A percentile compares a stretch with the other conserved stretches of the same genome.
Conservation (phyloP, 2,329 filamentous ascomycete genomes). For the Cytospora piceicola region DNA sequence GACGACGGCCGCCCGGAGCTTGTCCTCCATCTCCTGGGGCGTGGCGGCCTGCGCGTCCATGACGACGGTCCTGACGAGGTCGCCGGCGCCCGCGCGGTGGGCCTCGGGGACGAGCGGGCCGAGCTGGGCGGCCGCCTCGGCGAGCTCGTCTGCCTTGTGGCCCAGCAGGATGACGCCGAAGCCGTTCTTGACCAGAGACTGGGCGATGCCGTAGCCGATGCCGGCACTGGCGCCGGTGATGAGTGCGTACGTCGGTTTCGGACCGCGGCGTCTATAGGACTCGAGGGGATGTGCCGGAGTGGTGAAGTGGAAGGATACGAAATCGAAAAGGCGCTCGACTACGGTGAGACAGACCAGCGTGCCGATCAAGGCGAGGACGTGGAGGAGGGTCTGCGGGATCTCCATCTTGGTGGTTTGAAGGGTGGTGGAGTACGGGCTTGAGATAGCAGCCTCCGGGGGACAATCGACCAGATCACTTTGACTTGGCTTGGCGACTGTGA, state of each 20-base stretch:
- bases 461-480: too few relatives aligned
- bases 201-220: conserved; percentile 41
- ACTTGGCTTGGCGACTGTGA: not conserved
- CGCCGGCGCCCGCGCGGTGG: conserved; percentile 24
- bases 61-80: conserved; percentile 38
- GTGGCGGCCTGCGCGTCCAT: conserved; percentile 39
- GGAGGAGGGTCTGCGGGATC: not conserved
- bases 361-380: conserved; percentile 32
- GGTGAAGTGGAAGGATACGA: conserved; percentile 35
- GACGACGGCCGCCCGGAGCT: conserved; percentile 32
- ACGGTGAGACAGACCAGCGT: conserved; percentile 29
- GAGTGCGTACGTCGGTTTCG: conserved; percentile 37
- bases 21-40: conserved; percentile 35
- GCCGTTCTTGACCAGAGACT: conserved; percentile 40
- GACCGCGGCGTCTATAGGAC: conserved; percentile 34
- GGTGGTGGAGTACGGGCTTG: not conserved
- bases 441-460: too few relatives aligned
- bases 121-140: conserved; percentile 35
- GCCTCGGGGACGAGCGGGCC: conserved; percentile 10
- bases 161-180: conserved; percentile 43
- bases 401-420: not conserved
- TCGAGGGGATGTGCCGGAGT: conserved; percentile 33
- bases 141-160: conserved; percentile 38
- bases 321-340: conserved; percentile 26
- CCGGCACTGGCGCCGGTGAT: conserved; percentile 43